Base-by-base conservation (phyloP, 2,329 filamentous ascomycete genomes). In the Aspergillus neoniger region DNA sequence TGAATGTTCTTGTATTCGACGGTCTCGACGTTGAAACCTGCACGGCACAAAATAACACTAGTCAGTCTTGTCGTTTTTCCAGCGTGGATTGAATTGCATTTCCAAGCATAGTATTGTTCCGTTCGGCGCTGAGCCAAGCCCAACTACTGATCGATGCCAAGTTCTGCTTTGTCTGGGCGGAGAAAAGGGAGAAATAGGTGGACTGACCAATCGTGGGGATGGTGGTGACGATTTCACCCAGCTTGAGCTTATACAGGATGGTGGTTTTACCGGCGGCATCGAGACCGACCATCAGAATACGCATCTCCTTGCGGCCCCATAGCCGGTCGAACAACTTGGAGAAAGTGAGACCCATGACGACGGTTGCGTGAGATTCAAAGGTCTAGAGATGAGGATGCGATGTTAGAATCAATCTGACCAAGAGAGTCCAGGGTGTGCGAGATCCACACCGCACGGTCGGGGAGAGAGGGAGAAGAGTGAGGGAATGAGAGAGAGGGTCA, bases 1-100 rank as follows among this genome's bases (percentile, higher is more conserved):
- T 96, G 92, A 76, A 96, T 97, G 88, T 99, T 99, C 88, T 97
- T 97, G 87, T 98, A 98, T 80, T 96, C 93, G 80, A 99, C 95
- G 59, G 95, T 98, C 87, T 99, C 95, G 80, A 99, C 95, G 85
- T 99, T 99, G 89, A 99, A 99, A 75, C 95, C 91, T 93, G 68
- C 41, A 65, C 43, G 17, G 17, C 14, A 47, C 52, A 44, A 28
- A 44, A 32, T 9, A 25, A 19, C n/a, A 30, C 14, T 28, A 8
- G 52, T 68, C 64, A 68, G 66, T 36, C 4, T 30, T 50, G 43
- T 25, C 17, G n/a, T 53, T 36, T 10, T 36, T 47, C 43, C 44
- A 55, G 30, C 32, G 32, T 36, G 32, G 5, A 14, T 5, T 36
- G 12, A 36, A 14, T 6, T 36, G 32, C 5, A 5, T 14, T 15